phyloP scores from a whole-genome alignment of 805 yeast genomes.

The Brettanomyces sp. region DNA sequence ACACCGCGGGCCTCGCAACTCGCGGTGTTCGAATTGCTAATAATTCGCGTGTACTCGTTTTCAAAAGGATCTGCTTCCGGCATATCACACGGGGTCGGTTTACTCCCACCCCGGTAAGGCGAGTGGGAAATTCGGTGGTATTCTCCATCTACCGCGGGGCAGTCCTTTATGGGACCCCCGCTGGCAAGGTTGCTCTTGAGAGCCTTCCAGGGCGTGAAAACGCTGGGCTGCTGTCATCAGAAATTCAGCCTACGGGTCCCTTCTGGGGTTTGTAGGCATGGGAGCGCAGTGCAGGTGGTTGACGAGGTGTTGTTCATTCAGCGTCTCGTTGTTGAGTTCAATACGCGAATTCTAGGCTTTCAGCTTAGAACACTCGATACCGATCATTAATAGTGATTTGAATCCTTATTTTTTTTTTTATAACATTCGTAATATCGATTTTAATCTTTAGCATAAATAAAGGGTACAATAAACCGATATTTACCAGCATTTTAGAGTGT shows the following conservation, averaged over 20 bases:
- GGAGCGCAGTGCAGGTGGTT: constrained; percentile 31
- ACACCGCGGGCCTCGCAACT: background rate
- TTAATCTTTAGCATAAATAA: no score
- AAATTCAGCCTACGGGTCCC: constrained; percentile 12
- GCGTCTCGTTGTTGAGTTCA: constrained; percentile 27
- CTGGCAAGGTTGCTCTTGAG: constrained; percentile 22
- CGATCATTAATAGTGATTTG: constrained; percentile 26
- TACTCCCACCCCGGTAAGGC: constrained; percentile 8
- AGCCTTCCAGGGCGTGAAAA: constrained; percentile 28
- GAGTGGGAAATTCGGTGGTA: constrained; percentile 36
- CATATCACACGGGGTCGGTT: background rate
- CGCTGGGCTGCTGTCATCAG: constrained; percentile 31
- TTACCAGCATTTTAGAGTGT: background rate
- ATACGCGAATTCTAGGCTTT: constrained; percentile 24
- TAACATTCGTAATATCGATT: background rate
- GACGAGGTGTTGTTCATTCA: constrained; percentile 15
- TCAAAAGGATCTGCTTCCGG: constrained; percentile 17
- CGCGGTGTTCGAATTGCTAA: constrained; percentile 4
- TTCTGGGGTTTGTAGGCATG: constrained; percentile 12
- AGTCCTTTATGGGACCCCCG: constrained; percentile 15
- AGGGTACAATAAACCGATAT: no score
- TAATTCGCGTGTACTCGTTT: constrained; percentile 28
- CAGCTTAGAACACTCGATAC: constrained; percentile 28
- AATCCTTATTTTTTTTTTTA: constrained; percentile 3
- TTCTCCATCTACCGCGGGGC: constrained; percentile 18